phyloP scores from a whole-genome alignment of 768 basidiomycete genomes.

The Vararia minispora region DNA sequence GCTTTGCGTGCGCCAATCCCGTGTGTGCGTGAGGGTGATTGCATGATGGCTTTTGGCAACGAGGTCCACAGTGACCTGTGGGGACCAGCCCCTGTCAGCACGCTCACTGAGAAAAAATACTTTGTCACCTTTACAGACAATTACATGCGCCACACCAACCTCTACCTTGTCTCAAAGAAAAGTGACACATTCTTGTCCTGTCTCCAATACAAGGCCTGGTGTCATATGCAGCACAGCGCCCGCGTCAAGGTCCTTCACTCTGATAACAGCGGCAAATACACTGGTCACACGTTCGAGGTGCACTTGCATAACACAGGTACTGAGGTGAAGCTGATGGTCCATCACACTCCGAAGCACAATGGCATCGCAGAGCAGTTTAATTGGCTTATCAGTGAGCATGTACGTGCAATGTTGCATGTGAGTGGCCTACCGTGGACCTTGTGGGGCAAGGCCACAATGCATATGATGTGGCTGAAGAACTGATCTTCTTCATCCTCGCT shows the following conservation, averaged over 20 bases:
- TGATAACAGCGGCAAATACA: slow-evolving; percentile 17
- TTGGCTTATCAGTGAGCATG: slow-evolving; percentile 21
- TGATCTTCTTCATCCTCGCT: slow-evolving; percentile 16
- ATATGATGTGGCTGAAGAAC: slow-evolving; percentile 27
- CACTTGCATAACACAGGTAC: slow-evolving; percentile 13
- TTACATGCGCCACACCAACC: slow-evolving; percentile 1
- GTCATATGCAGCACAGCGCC: background rate
- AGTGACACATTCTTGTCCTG: slow-evolving; percentile 4
- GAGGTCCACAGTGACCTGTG: slow-evolving; percentile 1
- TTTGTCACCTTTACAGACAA: slow-evolving; percentile 9
- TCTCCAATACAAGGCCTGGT: background rate
- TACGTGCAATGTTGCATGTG: slow-evolving; percentile 25
- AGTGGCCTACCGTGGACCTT: slow-evolving; percentile 23
- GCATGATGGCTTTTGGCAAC: background rate
- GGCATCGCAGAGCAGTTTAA: slow-evolving; percentile 21
- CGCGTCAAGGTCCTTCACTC: slow-evolving; percentile 1
- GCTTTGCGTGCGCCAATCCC: background rate
- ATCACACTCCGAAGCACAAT: slow-evolving; percentile 18
- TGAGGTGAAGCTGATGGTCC: slow-evolving; percentile 8
- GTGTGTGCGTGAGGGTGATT: background rate
- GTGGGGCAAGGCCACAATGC: slow-evolving; percentile 26
- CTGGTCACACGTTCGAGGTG: slow-evolving; percentile 11
- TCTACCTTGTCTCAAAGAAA: background rate
- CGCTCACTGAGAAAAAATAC: background rate
- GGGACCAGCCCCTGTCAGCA: background rate